Evolutionary conservation across 176 grass and related monocot genomes (phyloP).

Genomic region (Microstegium vimineum): DNA sequence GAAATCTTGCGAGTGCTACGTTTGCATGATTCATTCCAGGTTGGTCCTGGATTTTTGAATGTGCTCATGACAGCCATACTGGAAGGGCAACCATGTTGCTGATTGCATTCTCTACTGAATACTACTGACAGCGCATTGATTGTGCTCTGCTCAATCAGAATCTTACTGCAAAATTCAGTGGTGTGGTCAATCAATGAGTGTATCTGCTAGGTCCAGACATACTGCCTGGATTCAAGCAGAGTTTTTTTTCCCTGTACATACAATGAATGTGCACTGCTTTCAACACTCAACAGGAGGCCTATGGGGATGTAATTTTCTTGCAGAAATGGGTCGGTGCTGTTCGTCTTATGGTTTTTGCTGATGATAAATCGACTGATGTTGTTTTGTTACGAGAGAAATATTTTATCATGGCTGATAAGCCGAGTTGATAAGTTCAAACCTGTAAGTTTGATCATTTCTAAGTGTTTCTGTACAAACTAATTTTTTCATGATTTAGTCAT

Average conservation of each 20-base stretch:
- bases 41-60: not conserved
- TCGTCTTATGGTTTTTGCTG: too few species aligned
- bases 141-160: slow-evolving; percentile 30
- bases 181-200: slow-evolving; percentile 30
- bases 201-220: not conserved
- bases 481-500: too few species aligned
- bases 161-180: slow-evolving; percentile 19
- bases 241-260: not conserved
- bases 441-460: too few species aligned
- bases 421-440: too few species aligned
- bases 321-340: too few species aligned
- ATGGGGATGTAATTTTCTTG: not conserved
- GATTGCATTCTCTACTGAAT: too few species aligned
- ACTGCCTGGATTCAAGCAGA: slow-evolving; percentile 21
- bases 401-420: too few species aligned
- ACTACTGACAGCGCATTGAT: slow-evolving; percentile 45
- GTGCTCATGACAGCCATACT: not conserved
- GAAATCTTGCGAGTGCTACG: not conserved
- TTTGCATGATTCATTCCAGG: slow-evolving; percentile 13
- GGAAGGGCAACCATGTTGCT: not conserved
- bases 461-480: too few species aligned
- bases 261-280: not conserved
- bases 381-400: too few species aligned
- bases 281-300: not conserved
- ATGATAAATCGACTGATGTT: too few species aligned